Evolutionary conservation across 2,329 filamentous ascomycete genomes (phyloP), one percentile per base, ranked within the genome.

Genomic region (Neofusicoccum sp.): DNA sequence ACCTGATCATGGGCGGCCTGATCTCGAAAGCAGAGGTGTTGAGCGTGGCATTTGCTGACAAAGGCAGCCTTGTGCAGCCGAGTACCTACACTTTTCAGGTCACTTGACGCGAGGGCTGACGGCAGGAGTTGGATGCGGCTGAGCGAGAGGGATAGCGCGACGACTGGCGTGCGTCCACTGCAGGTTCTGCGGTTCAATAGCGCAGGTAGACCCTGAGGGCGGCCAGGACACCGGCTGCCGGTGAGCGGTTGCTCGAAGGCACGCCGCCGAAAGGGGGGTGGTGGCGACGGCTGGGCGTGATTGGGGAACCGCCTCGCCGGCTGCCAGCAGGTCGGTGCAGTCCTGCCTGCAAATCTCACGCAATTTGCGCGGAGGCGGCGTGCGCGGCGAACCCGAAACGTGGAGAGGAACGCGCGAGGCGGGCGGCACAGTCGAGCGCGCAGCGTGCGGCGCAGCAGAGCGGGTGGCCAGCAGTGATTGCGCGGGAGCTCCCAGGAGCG

Each of bases 101-200:
- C 22, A 22, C 22, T 22, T 22, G 22, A 22, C 22, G 22, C 22
- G 22, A 22, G 22, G n/a, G 14, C 33, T 52, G 33, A 3, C 31
- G 8, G 37, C 22, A 7, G 16, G 37, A 22, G 39, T 44, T 16
- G 39, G n/a, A 43, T 56, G 52, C 52, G 52, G 52, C 52, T 34
- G 41, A 47, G 54, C 41, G 22, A 45, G 41, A 36, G 31, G 39
- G n/a, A 58, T 41, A 22, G 16, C 9, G 12, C 29, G n/a, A 12
- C 36, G 28, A 28, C 34, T 14, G 34, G 11, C 12, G 34, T 56
- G 37, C 28, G 3, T 31, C 41, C 39, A 16, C 31, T 44, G 54
- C 54, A 58, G 54, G 54, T 43, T 45, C 31, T 47, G 29, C 14
- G 29, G 52, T 45, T 34, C 39, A 56, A 41, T 41, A 56, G 54